Base-by-base conservation (phyloP, 1,139 yeast genomes). In the Suhomyces bolitotheri region DNA sequence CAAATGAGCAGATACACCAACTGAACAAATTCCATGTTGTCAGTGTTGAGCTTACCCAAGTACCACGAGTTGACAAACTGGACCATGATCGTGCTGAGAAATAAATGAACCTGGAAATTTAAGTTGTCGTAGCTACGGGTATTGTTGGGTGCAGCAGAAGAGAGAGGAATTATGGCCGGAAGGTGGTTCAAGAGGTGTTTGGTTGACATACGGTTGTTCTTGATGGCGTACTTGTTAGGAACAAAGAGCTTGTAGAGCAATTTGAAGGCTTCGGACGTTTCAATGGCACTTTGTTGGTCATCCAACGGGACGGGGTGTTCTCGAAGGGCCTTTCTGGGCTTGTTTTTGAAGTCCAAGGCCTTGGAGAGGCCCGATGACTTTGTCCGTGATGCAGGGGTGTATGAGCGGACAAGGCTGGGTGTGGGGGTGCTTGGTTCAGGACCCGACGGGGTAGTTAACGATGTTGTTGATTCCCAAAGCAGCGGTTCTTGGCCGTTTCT, bases 11-110 rank as follows among this genome's bases (percentile, higher is more conserved):
- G 47, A 44, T 69, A 68, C n/a, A 67, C 55, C 13, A 39, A 38
- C 27, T 45, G 54, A 13, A 68, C 39, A 44, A 71, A 67, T 25
- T 62, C 69, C 33, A 54, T 39, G 42, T 66, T 65, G 29, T 64
- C 65, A 2, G 75, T 68, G 38, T 68, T 66, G 14, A 71, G 50
- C 41, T 66, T 67, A 22, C 39, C 43, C 27, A 61, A 48, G 44
- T 68, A 71, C 76, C 76, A 71, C 30, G 69, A 56, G 36, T 56
- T 54, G 15, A 71, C 60, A 39, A 55, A 70, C 25, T 60, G 55
- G 7, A 58, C 50, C 42, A 66, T 54, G 5, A 69, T 62, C 2
- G 62, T 50, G 14, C 66, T 56, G 13, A 69, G 44, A 34, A 70
- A 64, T 33, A 68, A 45, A 43, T 71, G 75, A 13, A 70, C 37